A percentile compares a stretch with the other conserved stretches of the same genome.
These are phyloP conservation scores for Moniliella sp. DNA, from an alignment of 1,284 basidiomycete species.

Conservation along the genomic window DNA sequence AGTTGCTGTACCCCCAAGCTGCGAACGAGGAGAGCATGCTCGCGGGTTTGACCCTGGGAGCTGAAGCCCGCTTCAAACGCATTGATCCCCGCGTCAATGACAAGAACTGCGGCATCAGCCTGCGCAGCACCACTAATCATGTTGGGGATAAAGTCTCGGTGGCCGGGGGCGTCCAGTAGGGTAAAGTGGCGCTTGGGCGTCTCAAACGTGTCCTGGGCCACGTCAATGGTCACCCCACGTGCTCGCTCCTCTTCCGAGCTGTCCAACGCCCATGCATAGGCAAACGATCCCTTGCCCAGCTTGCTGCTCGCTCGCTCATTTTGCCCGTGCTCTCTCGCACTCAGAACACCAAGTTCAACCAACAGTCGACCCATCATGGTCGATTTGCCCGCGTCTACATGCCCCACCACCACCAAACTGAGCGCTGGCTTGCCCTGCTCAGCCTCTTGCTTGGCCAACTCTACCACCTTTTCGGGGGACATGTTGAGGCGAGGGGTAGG, in stretches of 20 bases:
- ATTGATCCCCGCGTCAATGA: constrained; percentile 68
- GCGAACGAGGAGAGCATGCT: constrained; percentile 73
- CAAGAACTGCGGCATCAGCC: constrained; percentile 84
- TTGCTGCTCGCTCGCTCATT: constrained; percentile 80
- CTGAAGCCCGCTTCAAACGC: constrained; percentile 92
- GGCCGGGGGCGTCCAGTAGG: constrained; percentile 82
- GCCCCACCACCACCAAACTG: constrained; percentile 79
- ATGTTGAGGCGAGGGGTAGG: no score
- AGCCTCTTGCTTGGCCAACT: constrained; percentile 49
- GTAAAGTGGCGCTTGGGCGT: constrained; percentile 64
- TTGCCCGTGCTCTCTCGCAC: constrained; percentile 58
- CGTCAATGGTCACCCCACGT: constrained; percentile 89
- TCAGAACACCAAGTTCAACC: constrained; percentile 68
- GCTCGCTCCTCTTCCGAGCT: constrained; percentile 77
- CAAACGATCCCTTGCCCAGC: constrained; percentile 78
- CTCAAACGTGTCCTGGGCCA: constrained; percentile 60
- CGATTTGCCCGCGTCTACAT: constrained; percentile 95
- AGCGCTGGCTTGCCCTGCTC: constrained; percentile 49
- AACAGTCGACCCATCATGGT: constrained; percentile 84
- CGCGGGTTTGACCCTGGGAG: constrained; percentile 80
- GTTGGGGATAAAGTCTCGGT: constrained; percentile 91
- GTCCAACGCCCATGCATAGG: constrained; percentile 92
- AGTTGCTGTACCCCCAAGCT: constrained; percentile 85
- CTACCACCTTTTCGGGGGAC: constrained; percentile 61
- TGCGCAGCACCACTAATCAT: constrained; percentile 97